Conservation (phyloP, 164 flowering plant genomes). For the Vitis riparia region DNA sequence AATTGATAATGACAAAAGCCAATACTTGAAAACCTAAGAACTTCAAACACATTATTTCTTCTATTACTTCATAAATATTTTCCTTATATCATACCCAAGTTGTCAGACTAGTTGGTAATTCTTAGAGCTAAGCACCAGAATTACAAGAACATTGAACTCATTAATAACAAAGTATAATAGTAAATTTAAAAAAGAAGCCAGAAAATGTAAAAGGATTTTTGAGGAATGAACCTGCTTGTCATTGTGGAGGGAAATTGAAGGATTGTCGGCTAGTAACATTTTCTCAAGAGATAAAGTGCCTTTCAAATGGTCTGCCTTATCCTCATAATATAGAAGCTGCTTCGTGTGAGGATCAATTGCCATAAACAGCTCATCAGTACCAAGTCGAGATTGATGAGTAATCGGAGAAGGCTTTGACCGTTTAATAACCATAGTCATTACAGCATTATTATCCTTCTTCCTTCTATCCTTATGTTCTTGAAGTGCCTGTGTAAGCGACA, state of each 20-base stretch:
- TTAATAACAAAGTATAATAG: not conserved
- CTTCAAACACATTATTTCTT: too few species aligned
- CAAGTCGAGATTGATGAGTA: constrained; percentile 84
- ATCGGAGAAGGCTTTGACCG: constrained; percentile 75
- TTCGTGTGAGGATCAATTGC: constrained; percentile 84
- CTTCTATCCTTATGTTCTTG: constrained; percentile 85
- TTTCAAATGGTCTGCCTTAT: constrained; percentile 54
- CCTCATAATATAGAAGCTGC: constrained; percentile 85
- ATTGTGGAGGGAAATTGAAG: constrained; percentile 63
- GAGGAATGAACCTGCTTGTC: constrained; percentile 72
- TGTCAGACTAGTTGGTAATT: too few species aligned
- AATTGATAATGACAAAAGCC: too few species aligned
- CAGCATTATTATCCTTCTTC: constrained; percentile 79
- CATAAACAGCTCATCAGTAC: constrained; percentile 90
- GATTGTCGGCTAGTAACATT: constrained; percentile 54
- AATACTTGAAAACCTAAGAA: too few species aligned
- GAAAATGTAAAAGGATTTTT: not conserved
- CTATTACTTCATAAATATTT: too few species aligned
- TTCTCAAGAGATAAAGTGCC: constrained; percentile 73
- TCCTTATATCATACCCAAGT: too few species aligned
- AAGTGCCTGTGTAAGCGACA: constrained; percentile 74
- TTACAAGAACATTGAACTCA: not conserved
- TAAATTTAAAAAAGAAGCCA: not conserved
- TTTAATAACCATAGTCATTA: constrained; percentile 94
- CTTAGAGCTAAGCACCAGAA: too few species aligned